Percentiles rank a stretch among this genome's conserved stretches.
These are phyloP conservation scores for Tuber microsphaerosporum DNA, from an alignment of 495 filamentous ascomycete species.

Conservation along the genomic window DNA sequence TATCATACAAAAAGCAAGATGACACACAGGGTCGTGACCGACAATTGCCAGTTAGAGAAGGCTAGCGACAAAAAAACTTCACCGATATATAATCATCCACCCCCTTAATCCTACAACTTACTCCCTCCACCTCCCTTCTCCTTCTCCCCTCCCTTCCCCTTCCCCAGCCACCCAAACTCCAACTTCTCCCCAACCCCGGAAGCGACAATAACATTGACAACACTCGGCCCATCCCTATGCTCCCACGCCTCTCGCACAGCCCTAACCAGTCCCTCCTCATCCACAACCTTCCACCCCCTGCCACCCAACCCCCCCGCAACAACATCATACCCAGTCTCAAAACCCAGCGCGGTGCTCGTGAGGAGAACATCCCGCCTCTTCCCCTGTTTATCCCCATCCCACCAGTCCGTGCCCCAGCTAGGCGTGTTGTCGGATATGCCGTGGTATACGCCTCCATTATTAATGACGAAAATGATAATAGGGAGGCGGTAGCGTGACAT, in stretches of 20 bases:
- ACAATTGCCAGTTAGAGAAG: neutral
- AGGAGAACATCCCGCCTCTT: constrained; percentile 44
- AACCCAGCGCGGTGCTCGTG: constrained; percentile 53
- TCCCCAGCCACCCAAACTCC: constrained; percentile 42
- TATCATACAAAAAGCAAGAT: neutral
- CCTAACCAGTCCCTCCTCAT: constrained; percentile 49
- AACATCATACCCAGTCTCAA: constrained; percentile 55
- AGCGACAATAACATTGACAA: constrained; percentile 59
- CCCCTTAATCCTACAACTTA: constrained; percentile 22
- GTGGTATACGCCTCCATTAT: constrained; percentile 60
- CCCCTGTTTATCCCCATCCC: constrained; percentile 41
- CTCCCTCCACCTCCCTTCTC: constrained; percentile 13
- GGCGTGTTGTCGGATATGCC: constrained; percentile 48
- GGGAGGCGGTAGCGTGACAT: constrained; percentile 59
- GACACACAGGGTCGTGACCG: neutral
- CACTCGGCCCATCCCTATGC: constrained; percentile 47
- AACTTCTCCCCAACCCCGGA: constrained; percentile 51
- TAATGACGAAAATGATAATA: constrained; percentile 57
- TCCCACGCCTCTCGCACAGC: constrained; percentile 52
- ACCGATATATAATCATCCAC: neutral
- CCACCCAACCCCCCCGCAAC: constrained; percentile 55
- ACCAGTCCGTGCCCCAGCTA: constrained; percentile 41
- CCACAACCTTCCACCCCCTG: constrained; percentile 51
- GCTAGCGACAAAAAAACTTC: neutral
- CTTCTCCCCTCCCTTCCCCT: constrained; percentile 33